These are phyloP conservation scores for Boletus reticulatus DNA, from an alignment of 768 basidiomycete species.

Conservation along the genomic window DNA sequence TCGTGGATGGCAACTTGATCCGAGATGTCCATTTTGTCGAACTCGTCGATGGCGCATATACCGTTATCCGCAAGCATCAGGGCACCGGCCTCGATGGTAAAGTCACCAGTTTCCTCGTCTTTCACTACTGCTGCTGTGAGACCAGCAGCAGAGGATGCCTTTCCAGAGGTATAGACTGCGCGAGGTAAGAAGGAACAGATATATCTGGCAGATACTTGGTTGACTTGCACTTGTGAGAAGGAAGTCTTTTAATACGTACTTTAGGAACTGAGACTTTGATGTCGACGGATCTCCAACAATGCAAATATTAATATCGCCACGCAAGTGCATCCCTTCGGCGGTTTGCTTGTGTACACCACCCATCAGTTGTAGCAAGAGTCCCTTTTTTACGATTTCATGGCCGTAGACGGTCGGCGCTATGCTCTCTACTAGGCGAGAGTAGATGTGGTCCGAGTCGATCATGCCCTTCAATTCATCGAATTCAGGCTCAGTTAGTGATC, in stretches of 20 bases:
- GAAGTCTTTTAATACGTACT: slow-evolving; percentile 51
- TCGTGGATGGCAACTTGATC: slow-evolving; percentile 99
- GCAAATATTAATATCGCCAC: slow-evolving; percentile 98
- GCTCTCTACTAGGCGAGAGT: slow-evolving; percentile 87
- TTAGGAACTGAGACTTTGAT: slow-evolving; percentile 97
- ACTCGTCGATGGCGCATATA: slow-evolving; percentile 99
- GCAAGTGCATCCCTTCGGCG: slow-evolving; percentile 93
- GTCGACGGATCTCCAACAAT: slow-evolving; percentile 97
- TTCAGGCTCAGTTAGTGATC: slow-evolving; percentile 89
- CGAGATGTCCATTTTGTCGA: slow-evolving; percentile 99
- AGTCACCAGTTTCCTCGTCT: slow-evolving; percentile 98
- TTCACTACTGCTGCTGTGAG: slow-evolving; percentile 97
- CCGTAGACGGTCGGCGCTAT: slow-evolving; percentile 99
- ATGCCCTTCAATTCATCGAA: slow-evolving; percentile 92
- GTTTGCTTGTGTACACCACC: slow-evolving; percentile 99
- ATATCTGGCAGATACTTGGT: slow-evolving; percentile 54
- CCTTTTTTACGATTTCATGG: slow-evolving; percentile 99
- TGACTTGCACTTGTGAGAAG: background rate
- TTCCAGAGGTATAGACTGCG: slow-evolving; percentile 98
- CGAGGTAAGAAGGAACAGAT: slow-evolving; percentile 97
- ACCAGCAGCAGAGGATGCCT: slow-evolving; percentile 98
- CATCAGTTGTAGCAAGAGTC: slow-evolving; percentile 93
- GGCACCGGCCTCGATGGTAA: slow-evolving; percentile 98
- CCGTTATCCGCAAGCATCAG: slow-evolving; percentile 99
- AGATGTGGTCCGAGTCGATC: slow-evolving; percentile 95